Evolutionary conservation across 1,284 basidiomycete genomes (phyloP).

Genomic region (Fomes fomentarius): DNA sequence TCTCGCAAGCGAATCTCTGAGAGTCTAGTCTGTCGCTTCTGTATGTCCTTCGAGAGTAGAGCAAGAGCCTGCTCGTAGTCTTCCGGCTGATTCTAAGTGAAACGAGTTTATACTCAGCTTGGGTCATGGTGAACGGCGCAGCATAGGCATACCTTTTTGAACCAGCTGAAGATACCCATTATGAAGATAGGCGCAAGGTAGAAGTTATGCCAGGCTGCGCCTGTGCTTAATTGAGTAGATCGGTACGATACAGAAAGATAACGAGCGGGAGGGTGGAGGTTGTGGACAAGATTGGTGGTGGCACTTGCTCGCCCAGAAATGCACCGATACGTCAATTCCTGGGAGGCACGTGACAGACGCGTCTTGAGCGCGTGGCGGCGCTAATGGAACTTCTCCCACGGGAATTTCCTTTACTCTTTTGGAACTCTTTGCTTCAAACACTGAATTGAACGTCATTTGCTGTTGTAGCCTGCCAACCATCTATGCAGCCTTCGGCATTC

Average conservation of each 20-base stretch:
- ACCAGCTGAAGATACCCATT: slow-evolving; percentile 38
- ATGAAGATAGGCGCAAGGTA: not conserved
- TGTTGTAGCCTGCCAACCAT: too few species aligned
- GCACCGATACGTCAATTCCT: slow-evolving; percentile 17
- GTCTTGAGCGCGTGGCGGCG: slow-evolving; percentile 8
- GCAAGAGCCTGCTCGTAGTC: slow-evolving; percentile 76
- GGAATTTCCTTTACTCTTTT: not conserved
- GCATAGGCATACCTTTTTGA: slow-evolving; percentile 32
- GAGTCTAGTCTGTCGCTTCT: slow-evolving; percentile 78
- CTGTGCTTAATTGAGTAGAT: too few species aligned
- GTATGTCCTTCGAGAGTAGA: slow-evolving; percentile 65
- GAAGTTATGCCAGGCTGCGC: not conserved
- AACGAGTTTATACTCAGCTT: too few species aligned
- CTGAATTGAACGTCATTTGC: too few species aligned
- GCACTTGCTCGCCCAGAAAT: not conserved
- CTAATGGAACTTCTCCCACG: not conserved
- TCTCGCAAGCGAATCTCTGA: slow-evolving; percentile 89
- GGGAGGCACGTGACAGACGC: slow-evolving; percentile 14
- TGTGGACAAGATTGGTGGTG: slow-evolving; percentile 1
- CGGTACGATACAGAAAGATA: slow-evolving; percentile 19
- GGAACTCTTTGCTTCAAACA: not conserved
- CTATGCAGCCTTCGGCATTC: too few species aligned
- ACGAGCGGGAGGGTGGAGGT: slow-evolving; percentile 18
- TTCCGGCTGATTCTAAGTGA: slow-evolving; percentile 44
- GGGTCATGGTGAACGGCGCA: not conserved